Evolutionary conservation across 306 rosid species (phyloP).

Genomic region (Elaeagnus macrophylla): DNA sequence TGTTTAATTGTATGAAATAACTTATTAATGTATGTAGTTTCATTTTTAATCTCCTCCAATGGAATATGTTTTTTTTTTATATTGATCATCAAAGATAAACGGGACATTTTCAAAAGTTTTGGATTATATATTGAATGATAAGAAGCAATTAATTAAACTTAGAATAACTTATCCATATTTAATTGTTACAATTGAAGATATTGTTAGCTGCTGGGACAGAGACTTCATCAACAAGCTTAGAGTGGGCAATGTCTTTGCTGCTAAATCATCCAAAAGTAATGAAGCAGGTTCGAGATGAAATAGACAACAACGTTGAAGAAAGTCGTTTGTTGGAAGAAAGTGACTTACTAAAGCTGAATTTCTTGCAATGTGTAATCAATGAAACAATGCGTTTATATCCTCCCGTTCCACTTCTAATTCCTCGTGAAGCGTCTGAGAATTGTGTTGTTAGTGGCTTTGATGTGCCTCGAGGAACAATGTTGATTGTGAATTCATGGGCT

Average conservation of each 20-base stretch:
- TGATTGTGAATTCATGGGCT: slow-evolving; percentile 20
- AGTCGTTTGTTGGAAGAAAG: slow-evolving; percentile 16
- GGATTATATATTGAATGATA: too few relatives aligned
- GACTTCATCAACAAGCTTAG: slow-evolving; percentile 29
- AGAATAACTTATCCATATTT: too few relatives aligned
- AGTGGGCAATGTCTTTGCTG: slow-evolving; percentile 41
- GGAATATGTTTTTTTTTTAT: too few relatives aligned
- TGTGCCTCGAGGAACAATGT: slow-evolving; percentile 13
- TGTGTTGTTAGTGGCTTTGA: slow-evolving; percentile 17
- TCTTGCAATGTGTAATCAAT: slow-evolving; percentile 19
- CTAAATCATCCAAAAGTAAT: slow-evolving; percentile 35
- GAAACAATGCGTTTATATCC: slow-evolving; percentile 25
- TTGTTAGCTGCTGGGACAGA: slow-evolving; percentile 32
- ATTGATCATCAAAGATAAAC: too few relatives aligned
- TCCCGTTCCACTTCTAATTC: slow-evolving; percentile 20
- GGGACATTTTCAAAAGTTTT: too few relatives aligned
- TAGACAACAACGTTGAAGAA: slow-evolving; percentile 16
- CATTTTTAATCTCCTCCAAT: too few relatives aligned
- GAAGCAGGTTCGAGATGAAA: slow-evolving; percentile 15
- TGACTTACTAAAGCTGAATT: slow-evolving; percentile 19
- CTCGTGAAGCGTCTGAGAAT: slow-evolving; percentile 15
- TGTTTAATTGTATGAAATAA: too few relatives aligned
- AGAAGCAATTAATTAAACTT: too few relatives aligned
- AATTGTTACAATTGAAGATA: too few relatives aligned
- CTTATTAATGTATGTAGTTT: too few relatives aligned